Percentiles rank a stretch among this genome's conserved stretches.
Evolutionary conservation across 805 yeast species (phyloP).

Genomic region (Komagataella phaffii): DNA sequence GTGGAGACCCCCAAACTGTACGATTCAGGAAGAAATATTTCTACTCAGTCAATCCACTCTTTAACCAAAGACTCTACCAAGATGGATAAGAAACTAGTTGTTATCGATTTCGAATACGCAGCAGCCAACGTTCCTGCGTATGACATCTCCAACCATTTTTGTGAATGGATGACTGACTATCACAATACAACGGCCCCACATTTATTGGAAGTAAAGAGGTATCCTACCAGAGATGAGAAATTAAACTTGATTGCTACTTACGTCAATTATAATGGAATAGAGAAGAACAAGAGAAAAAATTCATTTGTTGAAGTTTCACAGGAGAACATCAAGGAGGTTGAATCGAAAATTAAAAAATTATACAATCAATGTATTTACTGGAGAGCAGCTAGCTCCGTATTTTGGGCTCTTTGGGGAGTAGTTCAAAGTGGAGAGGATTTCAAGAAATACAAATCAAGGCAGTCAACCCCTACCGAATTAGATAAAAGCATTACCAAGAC

Average conservation of each 20-base stretch:
- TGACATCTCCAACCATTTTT: slow-evolving; percentile 86
- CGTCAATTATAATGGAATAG: slow-evolving; percentile 38
- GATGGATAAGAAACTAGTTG: slow-evolving; percentile 62
- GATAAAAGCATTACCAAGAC: not conserved
- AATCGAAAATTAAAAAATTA: slow-evolving; percentile 32
- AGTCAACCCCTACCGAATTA: not conserved
- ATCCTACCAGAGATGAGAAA: slow-evolving; percentile 59
- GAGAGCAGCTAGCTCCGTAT: slow-evolving; percentile 68
- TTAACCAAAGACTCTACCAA: slow-evolving; percentile 5
- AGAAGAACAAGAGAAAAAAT: slow-evolving; percentile 12
- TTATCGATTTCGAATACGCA: slow-evolving; percentile 92
- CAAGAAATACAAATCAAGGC: not conserved
- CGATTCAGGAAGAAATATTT: not conserved
- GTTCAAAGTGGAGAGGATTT: slow-evolving; percentile 22
- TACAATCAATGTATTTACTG: slow-evolving; percentile 59
- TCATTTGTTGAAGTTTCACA: not conserved
- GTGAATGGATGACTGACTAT: slow-evolving; percentile 96
- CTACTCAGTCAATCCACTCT: not conserved
- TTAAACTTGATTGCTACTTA: slow-evolving; percentile 67
- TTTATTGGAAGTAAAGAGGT: slow-evolving; percentile 38
- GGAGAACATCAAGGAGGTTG: slow-evolving; percentile 19
- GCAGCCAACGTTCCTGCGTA: slow-evolving; percentile 83
- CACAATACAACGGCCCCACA: slow-evolving; percentile 44
- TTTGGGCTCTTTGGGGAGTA: slow-evolving; percentile 90
- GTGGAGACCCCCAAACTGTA: not conserved